Percentiles rank a stretch among this genome's conserved stretches.
Conservation (phyloP, 768 basidiomycete genomes). For the Lanmaoa pseudosensibilis region DNA sequence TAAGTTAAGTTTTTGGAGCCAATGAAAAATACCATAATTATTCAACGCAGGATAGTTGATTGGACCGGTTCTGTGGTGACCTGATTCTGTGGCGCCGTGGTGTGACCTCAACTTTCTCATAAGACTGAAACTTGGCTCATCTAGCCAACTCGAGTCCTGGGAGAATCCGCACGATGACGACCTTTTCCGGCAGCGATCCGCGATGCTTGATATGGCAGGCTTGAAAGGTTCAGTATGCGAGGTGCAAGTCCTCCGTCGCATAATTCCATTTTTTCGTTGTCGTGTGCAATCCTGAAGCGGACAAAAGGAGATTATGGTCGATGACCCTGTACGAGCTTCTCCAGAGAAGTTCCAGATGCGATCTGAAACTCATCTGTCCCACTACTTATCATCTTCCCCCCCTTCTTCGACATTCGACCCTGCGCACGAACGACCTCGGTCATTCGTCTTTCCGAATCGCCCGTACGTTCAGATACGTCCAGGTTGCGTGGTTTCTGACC, state of each 20-base stretch:
- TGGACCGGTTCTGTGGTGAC: not conserved
- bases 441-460: slow-evolving; percentile 80
- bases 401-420: slow-evolving; percentile 77
- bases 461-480: slow-evolving; percentile 38
- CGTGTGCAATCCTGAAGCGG: not conserved
- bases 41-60: not conserved
- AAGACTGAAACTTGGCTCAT: not conserved
- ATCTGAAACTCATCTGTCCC: slow-evolving; percentile 80
- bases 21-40: not conserved
- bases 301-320: slow-evolving; percentile 3
- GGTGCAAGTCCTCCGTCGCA: not conserved
- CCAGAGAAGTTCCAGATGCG: slow-evolving; percentile 59
- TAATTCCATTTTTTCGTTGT: not conserved
- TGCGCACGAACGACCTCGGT: slow-evolving; percentile 79
- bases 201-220: not conserved
- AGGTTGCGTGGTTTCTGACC: slow-evolving; percentile 31
- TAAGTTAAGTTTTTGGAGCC: not conserved
- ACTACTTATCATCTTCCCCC: slow-evolving; percentile 69
- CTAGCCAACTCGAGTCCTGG: not conserved
- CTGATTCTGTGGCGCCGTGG: not conserved
- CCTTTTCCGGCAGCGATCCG: not conserved
- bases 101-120: not conserved
- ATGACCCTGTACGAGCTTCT: slow-evolving; percentile 48
- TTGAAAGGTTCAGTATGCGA: not conserved
- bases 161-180: not conserved